Evolutionary conservation across 192 early-diverging fungal species (phyloP), one percentile per base, ranked within the genome.

Genomic region (Coemansia sp.): DNA sequence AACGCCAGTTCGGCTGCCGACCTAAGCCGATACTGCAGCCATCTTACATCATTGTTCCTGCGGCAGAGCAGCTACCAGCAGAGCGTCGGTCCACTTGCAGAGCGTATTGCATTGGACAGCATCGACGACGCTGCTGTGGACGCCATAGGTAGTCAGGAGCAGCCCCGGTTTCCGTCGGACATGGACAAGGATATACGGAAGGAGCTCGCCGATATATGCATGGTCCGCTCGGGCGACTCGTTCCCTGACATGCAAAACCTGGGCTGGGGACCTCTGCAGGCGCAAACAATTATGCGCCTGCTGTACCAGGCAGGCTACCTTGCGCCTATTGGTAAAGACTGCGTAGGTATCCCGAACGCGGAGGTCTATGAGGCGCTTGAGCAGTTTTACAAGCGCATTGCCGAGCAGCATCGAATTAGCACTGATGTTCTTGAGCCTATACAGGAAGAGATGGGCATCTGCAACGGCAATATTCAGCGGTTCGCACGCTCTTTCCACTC

Each of bases 391-490:
- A 12, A 43, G 13, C 41, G 61, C 4, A 22, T 62, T 21, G 61
- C 61, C 8, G 40, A n/a, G 22, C 61, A 62, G 43, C 61, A 45
- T 46, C 41, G 21, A 0, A 45, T 46, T 12, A 43, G 22, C 61
- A 62, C 37, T 3, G 12, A 18, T 45, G 36, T 46, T 13, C 61
- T 62, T 45, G 61, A 62, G 61, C 6, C 61, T 11, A 26, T 32
- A 13, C 22, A 62, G 13, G 26, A n/a, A 19, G 19, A 43, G 26
- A 62, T 62, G 61, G 61, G 61, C 6, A 62, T 62, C 10, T 21
- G 21, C 41, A 26, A 18, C 12, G 41, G 61, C 42, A 19, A 62
- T 43, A 40, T 62, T 45, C n/a, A 32, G 41, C 18, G 26, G 22
- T 40, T 62, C 43, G 15, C 61, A 4, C 41, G 15, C 13, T 62